A percentile compares a stretch with the other conserved stretches of the same genome.
Evolutionary conservation across 164 flowering plant genomes (phyloP).

Genomic region (Malania oleifera): DNA sequence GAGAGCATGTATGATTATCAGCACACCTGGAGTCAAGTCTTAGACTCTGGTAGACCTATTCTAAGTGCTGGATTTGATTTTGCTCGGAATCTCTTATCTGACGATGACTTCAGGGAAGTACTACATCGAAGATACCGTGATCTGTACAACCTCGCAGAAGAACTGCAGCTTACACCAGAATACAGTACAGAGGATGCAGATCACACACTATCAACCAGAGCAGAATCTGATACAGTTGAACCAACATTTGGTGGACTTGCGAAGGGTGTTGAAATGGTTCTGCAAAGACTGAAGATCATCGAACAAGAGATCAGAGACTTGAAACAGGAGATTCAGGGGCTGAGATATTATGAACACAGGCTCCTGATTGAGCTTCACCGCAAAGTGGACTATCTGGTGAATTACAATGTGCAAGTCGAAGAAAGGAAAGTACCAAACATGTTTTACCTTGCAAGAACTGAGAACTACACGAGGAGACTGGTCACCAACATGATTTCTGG

Average conservation of each 20-base stretch:
- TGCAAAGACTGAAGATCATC: conserved; percentile 79
- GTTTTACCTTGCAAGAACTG: conserved; percentile 85
- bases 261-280: conserved; percentile 83
- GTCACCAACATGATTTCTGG: conserved; percentile 74
- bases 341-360: conserved; percentile 80
- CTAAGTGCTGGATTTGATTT: conserved; percentile 64
- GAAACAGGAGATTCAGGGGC: conserved; percentile 92
- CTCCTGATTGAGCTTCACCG: conserved; percentile 67
- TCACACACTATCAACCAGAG: conserved; percentile 13
- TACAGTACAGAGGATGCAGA: conserved; percentile 29
- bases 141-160: conserved; percentile 70
- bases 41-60: conserved; percentile 57
- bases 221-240: conserved; percentile 46
- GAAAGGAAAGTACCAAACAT: conserved; percentile 90
- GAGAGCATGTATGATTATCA: conserved; percentile 89
- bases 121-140: conserved; percentile 75
- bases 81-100: conserved; percentile 81
- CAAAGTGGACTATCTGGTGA: conserved; percentile 70
- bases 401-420: conserved; percentile 64
- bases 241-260: conserved; percentile 78
- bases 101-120: conserved; percentile 86
- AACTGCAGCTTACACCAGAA: conserved; percentile 66
- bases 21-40: conserved; percentile 77
- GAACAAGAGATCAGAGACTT: conserved; percentile 82
- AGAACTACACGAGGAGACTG: conserved; percentile 67